Percentiles rank a stretch among this genome's conserved stretches.
Evolutionary conservation across 2,329 filamentous ascomycete species (phyloP).

Genomic region (Exophiala lecanii-corni): DNA sequence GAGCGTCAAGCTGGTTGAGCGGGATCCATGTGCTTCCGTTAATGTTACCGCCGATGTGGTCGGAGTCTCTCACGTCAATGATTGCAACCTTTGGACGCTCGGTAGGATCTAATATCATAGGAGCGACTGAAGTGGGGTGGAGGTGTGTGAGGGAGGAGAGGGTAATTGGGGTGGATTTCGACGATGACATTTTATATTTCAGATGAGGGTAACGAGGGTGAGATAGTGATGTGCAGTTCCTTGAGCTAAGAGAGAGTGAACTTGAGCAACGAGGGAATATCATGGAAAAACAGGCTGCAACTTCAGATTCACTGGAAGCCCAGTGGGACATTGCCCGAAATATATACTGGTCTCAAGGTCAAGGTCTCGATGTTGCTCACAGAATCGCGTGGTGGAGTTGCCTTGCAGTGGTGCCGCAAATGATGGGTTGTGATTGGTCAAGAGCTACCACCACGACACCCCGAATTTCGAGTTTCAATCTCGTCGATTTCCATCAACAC

Average conservation of each 20-base stretch:
- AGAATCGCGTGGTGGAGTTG: too few species aligned
- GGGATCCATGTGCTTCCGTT: constrained; percentile 71
- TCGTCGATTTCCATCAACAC: too few species aligned
- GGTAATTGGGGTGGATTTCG: constrained; percentile 45
- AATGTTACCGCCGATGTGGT: constrained; percentile 90
- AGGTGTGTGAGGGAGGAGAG: constrained; percentile 64
- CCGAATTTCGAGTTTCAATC: too few species aligned
- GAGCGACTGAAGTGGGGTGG: constrained; percentile 62
- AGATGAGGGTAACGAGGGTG: too few species aligned
- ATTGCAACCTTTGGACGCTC: constrained; percentile 57
- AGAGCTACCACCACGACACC: neutral
- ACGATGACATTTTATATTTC: constrained; percentile 9
- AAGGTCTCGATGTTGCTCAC: too few species aligned
- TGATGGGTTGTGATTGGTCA: neutral
- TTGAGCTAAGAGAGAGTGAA: too few species aligned
- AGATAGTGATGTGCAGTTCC: neutral
- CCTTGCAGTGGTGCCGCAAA: too few species aligned
- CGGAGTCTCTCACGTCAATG: constrained; percentile 85
- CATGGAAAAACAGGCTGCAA: too few species aligned
- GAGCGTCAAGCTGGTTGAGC: constrained; percentile 65
- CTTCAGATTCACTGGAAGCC: too few species aligned
- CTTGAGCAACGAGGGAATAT: too few species aligned
- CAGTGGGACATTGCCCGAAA: too few species aligned
- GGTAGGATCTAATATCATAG: constrained; percentile 54
- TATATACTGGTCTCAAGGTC: too few species aligned